Evolutionary conservation across 176 grass and related monocot species (phyloP), one percentile per base, ranked within the genome.

Genomic region (Dactylis glomerata): DNA sequence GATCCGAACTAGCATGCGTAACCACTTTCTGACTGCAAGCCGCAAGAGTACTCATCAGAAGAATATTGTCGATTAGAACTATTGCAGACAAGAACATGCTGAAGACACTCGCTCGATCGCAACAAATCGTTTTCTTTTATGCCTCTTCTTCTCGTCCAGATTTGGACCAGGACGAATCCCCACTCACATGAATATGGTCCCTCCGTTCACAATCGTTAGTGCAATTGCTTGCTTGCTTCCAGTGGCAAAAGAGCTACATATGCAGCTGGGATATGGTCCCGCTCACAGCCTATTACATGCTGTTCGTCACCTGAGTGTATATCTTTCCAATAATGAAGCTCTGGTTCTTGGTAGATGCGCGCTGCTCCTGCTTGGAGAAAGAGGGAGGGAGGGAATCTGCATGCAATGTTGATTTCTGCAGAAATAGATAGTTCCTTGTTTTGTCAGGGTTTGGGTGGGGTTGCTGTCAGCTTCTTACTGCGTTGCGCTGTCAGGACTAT

Each of bases 161-260:
- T 77, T 11, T 58, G 59, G 47, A 68, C 61, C 34, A 32, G 65
- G 70, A 46, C 17, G 19, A 73, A 80, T 54, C 77, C 9, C 68
- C 73, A 82, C 5, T 81, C 79, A 49, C 55, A n/a, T 37, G 80
- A 13, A 59, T 1, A 59, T 64, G 86, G 86, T 79, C 81, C 86
- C 40, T 65, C 67, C 67, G 24, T 73, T 71, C 22, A 75, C 41
- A 20, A 16, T 23, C 13, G 27, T 10, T 23, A 5, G 36, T 76
- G 54, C 41, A 32, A 56, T 56, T 37, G 16, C 78, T 27, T 37
- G 23, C 80, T 83, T 83, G 54, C 75, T 73, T 58, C 31, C 32
- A 72, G 66, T 32, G 75, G 66, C 65, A 88, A 83, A 88, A 84
- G 66, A 30, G 30, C 23, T 59, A 27, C 6, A 59, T 52, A 52